Conservation (phyloP, 2,329 filamentous ascomycete genomes). For the Hymenoscyphus linearis region DNA sequence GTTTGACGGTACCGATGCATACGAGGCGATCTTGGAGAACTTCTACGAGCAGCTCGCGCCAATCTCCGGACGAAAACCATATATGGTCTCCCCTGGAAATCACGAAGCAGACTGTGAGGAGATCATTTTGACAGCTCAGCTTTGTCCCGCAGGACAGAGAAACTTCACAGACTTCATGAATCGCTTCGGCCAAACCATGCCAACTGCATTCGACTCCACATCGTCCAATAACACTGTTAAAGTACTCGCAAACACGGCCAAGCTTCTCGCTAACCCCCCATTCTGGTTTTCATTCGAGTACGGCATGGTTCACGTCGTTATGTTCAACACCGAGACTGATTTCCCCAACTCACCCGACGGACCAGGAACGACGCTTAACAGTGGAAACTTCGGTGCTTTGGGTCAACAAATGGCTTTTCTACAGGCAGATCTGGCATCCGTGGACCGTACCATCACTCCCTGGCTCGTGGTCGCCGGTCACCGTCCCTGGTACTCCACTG, state of each 20-base stretch:
- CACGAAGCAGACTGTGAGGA: slow-evolving; percentile 52
- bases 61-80: slow-evolving; percentile 48
- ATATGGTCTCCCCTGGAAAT: slow-evolving; percentile 54
- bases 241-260: slow-evolving; percentile 41
- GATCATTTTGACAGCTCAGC: slow-evolving; percentile 10
- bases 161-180: slow-evolving; percentile 58
- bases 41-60: slow-evolving; percentile 53
- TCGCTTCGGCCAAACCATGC: slow-evolving; percentile 39
- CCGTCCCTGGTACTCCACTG: slow-evolving; percentile 24
- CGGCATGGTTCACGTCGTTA: slow-evolving; percentile 49
- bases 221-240: slow-evolving; percentile 35
- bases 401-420: slow-evolving; percentile 42
- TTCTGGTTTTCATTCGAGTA: slow-evolving; percentile 59
- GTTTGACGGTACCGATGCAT: slow-evolving; percentile 45
- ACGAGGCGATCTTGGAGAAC: slow-evolving; percentile 50
- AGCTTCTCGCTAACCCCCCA: slow-evolving; percentile 42
- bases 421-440: slow-evolving; percentile 25
- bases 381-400: slow-evolving; percentile 42
- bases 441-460: slow-evolving; percentile 26
- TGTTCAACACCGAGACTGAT: slow-evolving; percentile 55
- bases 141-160: slow-evolving; percentile 48
- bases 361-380: slow-evolving; percentile 33
- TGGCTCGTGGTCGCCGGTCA: slow-evolving; percentile 27
- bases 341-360: slow-evolving; percentile 44
- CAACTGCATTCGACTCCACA: slow-evolving; percentile 19